Base-by-base conservation (phyloP, 1,284 basidiomycete species). In the Ceratobasidium theobromae region DNA sequence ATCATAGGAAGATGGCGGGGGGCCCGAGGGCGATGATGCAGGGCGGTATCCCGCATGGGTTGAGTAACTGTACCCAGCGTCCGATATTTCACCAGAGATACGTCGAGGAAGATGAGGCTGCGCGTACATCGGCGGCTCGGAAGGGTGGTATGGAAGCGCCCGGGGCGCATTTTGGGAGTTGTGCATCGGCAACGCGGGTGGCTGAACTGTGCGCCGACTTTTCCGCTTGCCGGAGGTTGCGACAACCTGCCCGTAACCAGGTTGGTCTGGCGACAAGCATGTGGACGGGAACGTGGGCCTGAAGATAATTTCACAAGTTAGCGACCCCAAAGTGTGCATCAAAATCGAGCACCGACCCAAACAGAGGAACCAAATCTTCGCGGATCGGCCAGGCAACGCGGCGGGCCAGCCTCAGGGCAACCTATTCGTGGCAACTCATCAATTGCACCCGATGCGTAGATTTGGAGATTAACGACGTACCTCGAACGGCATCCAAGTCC, bases 351-450 rank as follows among this genome's bases (percentile, higher is more conserved):
- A 72, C 79, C 69, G 76, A 91, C 89, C 91, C 90, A 76, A 93
- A 93, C 35, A 93, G 77, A 18, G 90, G 91, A 55, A 93, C 77
- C 27, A 93, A 80, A 72, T 93, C 90, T 64, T 91, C 84, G 53
- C 90, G 86, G 72, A 93, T 91, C n/a, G 86, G 80, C 88, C 88
- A 93, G n/a, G 90, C 91, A 35, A 93, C 89, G 71, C 90, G 91
- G 73, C 89, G 83, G 68, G 90, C 86, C 43, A 92, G 77, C 67
- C 84, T 82, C 62, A 90, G 80, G 11, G 89, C 89, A 66, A 88
- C 85, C 85, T 89, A 18, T 14, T 4, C 18, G 45, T 30, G 35
- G 51, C 33, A 28, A 30, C 41, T 38, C 16, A 21, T 30, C 21
- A 11, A 52, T 14, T 3, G 12, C 30, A 16, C 14, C 12, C 23